Evolutionary conservation across 2,329 filamentous ascomycete genomes (phyloP).

Genomic region (Bipolaris gigantea): DNA sequence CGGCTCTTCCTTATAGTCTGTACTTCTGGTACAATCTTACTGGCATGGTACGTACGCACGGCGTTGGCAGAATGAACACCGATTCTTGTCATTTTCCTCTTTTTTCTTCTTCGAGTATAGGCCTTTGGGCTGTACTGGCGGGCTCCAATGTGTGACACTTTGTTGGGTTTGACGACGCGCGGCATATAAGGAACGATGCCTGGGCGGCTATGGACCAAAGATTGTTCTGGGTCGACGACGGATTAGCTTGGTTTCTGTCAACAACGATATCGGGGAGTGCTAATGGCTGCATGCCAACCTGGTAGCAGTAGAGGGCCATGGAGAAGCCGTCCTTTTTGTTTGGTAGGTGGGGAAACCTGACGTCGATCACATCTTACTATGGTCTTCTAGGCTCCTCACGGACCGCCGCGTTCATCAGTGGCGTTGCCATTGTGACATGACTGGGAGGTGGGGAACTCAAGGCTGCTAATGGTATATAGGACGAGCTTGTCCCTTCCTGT

Average conservation of each 20-base stretch:
- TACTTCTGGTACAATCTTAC: slow-evolving; percentile 4
- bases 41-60: slow-evolving; percentile 9
- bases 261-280: not conserved
- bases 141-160: not conserved
- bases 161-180: slow-evolving; percentile 1
- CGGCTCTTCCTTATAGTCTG: not conserved
- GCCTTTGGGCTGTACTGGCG: not conserved
- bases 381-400: slow-evolving; percentile 16
- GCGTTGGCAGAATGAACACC: slow-evolving; percentile 13
- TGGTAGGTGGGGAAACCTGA: slow-evolving; percentile 21
- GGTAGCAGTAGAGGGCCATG: not conserved
- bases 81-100: not conserved
- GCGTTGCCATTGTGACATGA: slow-evolving; percentile 7
- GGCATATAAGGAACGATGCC: not conserved
- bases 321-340: slow-evolving; percentile 9
- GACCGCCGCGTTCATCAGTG: slow-evolving; percentile 1
- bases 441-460: slow-evolving; percentile 14
- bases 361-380: slow-evolving; percentile 24
- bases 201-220: not conserved
- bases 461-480: slow-evolving; percentile 32
- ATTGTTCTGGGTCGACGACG: not conserved
- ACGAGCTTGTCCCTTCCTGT: slow-evolving; percentile 21
- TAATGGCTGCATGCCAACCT: not conserved
- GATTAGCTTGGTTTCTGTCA: not conserved
- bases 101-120: slow-evolving; percentile 8